Conservation (phyloP, 352 stramenopile species). For the Pythium sp. region DNA sequence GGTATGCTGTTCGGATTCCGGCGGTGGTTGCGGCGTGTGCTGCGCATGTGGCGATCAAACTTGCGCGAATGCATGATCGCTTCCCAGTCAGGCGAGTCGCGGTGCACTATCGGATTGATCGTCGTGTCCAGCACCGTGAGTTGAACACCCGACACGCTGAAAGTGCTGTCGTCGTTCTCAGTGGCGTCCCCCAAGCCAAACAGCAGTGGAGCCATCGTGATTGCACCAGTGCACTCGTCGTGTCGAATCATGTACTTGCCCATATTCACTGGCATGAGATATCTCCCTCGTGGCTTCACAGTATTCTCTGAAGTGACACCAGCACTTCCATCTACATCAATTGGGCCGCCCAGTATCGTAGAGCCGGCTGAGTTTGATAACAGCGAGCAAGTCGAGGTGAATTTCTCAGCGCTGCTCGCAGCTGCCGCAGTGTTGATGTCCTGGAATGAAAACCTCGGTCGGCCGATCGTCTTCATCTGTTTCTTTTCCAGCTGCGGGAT, state of each 20-base stretch:
- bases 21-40: conserved; percentile 55
- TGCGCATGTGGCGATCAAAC: conserved; percentile 73
- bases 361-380: neutral
- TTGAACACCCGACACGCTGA: neutral
- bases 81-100: conserved; percentile 33
- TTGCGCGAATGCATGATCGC: conserved; percentile 49
- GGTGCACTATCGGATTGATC: neutral
- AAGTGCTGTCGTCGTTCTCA: neutral
- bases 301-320: neutral
- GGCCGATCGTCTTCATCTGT: conserved; percentile 49
- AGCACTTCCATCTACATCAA: neutral
- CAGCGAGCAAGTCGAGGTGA: neutral
- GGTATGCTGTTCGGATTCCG: conserved; percentile 39
- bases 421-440: conserved; percentile 20
- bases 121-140: conserved; percentile 12
- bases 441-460: conserved; percentile 45
- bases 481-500: conserved; percentile 71
- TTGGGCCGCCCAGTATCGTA: neutral
- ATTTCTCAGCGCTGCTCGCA: neutral
- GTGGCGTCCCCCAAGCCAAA: neutral
- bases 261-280: conserved; percentile 46
- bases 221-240: conserved; percentile 5
- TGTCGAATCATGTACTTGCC: conserved; percentile 47
- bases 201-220: conserved; percentile 6
- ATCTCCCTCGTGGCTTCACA: conserved; percentile 29